Conservation (phyloP, 306 rosid species). For the Begonia loranthoides region DNA sequence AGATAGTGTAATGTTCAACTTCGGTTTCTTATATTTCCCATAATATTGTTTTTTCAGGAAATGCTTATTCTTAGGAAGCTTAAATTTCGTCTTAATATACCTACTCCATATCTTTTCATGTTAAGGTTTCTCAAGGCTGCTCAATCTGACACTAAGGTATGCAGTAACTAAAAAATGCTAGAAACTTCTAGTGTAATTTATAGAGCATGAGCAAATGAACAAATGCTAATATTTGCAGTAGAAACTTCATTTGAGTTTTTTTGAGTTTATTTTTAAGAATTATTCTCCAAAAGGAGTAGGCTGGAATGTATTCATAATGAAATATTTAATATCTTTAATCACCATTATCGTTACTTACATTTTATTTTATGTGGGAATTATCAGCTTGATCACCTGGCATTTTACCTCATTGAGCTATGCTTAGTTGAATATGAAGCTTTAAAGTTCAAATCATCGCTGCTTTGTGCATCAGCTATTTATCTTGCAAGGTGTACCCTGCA, state of each 20-base stretch:
- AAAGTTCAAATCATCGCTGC: slow-evolving; percentile 62
- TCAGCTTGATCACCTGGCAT: slow-evolving; percentile 75
- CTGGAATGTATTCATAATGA: too few relatives aligned
- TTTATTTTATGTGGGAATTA: slow-evolving; percentile 6
- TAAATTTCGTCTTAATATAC: slow-evolving; percentile 67
- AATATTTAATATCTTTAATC: too few relatives aligned
- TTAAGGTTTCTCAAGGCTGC: slow-evolving; percentile 90
- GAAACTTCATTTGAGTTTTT: too few relatives aligned
- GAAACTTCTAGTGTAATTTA: too few relatives aligned
- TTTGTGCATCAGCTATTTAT: slow-evolving; percentile 85
- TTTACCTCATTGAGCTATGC: slow-evolving; percentile 56
- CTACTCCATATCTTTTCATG: slow-evolving; percentile 88
- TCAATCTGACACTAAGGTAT: slow-evolving; percentile 59
- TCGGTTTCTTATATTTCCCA: slow-evolving; percentile 5
- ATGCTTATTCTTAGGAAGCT: slow-evolving; percentile 52
- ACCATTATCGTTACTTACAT: too few relatives aligned
- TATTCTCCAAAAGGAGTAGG: too few relatives aligned
- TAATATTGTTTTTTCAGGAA: slow-evolving; percentile 34
- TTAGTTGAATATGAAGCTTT: slow-evolving; percentile 69
- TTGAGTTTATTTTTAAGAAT: too few relatives aligned
- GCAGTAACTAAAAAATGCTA: background rate
- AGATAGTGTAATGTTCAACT: background rate
- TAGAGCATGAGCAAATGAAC: too few relatives aligned
- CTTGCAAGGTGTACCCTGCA: slow-evolving; percentile 66
- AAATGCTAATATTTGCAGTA: too few relatives aligned